Evolutionary conservation across 1,139 yeast genomes (phyloP).

Genomic region (Saccharomyces hybrid): DNA sequence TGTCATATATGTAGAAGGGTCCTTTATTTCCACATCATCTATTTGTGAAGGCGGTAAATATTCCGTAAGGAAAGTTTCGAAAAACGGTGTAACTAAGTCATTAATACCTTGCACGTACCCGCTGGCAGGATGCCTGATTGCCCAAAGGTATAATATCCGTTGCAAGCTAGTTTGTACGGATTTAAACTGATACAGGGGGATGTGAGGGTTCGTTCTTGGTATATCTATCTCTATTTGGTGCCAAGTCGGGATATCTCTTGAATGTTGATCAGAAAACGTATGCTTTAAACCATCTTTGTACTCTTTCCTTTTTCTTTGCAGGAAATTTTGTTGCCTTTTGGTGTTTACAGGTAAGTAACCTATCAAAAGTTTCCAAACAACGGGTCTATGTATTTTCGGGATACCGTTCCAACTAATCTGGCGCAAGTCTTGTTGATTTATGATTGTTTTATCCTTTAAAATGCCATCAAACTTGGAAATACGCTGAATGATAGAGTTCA

Average conservation of each 20-base stretch:
- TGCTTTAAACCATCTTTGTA: slow-evolving; percentile 61
- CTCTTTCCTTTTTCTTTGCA: slow-evolving; percentile 77
- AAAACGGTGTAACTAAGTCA: slow-evolving; percentile 90
- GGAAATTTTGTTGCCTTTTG: slow-evolving; percentile 59
- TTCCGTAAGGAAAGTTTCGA: slow-evolving; percentile 71
- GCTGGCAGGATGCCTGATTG: slow-evolving; percentile 93
- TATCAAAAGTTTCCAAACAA: slow-evolving; percentile 80
- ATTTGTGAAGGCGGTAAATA: slow-evolving; percentile 40
- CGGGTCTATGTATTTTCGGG: slow-evolving; percentile 72
- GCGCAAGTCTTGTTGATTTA: slow-evolving; percentile 60
- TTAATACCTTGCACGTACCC: slow-evolving; percentile 99
- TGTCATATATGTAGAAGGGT: slow-evolving; percentile 54
- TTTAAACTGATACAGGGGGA: slow-evolving; percentile 59
- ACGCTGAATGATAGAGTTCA: slow-evolving; percentile 53
- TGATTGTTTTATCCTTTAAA: slow-evolving; percentile 47
- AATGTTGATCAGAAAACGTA: slow-evolving; percentile 47
- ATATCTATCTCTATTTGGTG: slow-evolving; percentile 95
- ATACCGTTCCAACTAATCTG: slow-evolving; percentile 92
- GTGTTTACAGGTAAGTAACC: slow-evolving; percentile 88
- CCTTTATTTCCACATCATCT: slow-evolving; percentile 43
- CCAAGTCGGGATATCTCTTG: slow-evolving; percentile 72
- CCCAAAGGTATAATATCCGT: slow-evolving; percentile 84
- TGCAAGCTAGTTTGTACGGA: slow-evolving; percentile 74
- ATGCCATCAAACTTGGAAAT: slow-evolving; percentile 61
- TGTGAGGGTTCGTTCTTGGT: slow-evolving; percentile 86